phyloP scores from a whole-genome alignment of 2,329 filamentous ascomycete genomes.

The Clarireedia homoeocarpa region DNA sequence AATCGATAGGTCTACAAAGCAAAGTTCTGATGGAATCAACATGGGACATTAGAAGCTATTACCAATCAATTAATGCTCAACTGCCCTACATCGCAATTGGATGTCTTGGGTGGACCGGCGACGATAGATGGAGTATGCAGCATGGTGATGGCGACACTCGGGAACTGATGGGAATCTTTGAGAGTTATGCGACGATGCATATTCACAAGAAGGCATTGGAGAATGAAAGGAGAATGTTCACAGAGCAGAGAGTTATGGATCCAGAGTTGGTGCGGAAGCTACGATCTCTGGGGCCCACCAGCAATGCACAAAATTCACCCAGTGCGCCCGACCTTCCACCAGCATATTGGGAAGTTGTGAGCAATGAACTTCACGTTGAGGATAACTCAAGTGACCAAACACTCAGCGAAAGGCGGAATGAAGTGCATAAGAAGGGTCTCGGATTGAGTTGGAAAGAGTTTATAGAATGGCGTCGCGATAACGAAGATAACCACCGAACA shows the following conservation, averaged over 20 bases:
- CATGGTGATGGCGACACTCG: not conserved
- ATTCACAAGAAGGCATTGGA: not conserved
- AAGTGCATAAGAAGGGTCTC: no score
- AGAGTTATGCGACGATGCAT: not conserved
- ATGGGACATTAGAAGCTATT: not conserved
- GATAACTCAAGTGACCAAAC: no score
- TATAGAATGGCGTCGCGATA: no score
- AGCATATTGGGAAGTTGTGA: no score
- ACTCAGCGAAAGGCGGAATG: no score
- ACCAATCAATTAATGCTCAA: not conserved
- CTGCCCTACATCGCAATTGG: not conserved
- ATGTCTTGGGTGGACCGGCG: not conserved
- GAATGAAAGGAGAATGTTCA: not conserved
- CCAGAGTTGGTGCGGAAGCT: no score
- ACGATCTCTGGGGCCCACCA: no score
- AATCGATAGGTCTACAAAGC: not conserved
- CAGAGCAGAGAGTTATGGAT: not conserved
- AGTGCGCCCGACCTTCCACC: no score
- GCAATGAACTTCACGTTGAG: no score
- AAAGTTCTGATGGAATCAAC: not conserved
- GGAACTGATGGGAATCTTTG: not conserved
- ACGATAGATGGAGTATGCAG: not conserved
- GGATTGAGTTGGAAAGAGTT: no score
- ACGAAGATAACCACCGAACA: no score
- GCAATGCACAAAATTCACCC: no score